A percentile compares a stretch with the other conserved stretches of the same genome.
Conservation (phyloP, 2,329 filamentous ascomycete genomes). For the Allantophomopsis cytisporea region DNA sequence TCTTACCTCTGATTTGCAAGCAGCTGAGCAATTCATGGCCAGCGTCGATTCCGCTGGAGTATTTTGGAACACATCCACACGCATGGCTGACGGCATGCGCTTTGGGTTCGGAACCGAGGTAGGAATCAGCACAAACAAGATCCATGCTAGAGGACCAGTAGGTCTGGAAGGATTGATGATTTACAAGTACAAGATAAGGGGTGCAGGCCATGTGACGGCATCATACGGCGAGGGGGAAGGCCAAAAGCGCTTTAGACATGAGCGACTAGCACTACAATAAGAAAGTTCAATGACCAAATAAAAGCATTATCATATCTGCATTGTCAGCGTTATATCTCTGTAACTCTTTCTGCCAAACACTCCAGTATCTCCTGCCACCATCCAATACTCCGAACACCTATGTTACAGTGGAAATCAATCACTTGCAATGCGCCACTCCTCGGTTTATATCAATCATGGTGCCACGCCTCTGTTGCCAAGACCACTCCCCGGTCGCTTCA, state of each 20-base stretch:
- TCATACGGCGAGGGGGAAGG: slow-evolving; percentile 57
- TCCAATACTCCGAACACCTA: no score
- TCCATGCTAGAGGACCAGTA: slow-evolving; percentile 85
- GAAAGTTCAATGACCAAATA: background rate
- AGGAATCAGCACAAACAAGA: slow-evolving; percentile 97
- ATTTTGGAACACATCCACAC: slow-evolving; percentile 93
- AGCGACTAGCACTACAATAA: slow-evolving; percentile 22
- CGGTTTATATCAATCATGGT: no score
- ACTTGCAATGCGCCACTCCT: no score
- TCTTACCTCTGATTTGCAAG: slow-evolving; percentile 52
- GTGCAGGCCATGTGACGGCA: slow-evolving; percentile 67
- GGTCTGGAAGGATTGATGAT: slow-evolving; percentile 91
- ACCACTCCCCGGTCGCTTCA: no score
- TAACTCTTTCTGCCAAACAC: no score
- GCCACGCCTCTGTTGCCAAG: no score
- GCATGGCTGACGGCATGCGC: slow-evolving; percentile 92
- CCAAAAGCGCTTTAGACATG: slow-evolving; percentile 44
- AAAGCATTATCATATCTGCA: slow-evolving; percentile 1
- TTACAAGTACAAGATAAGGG: slow-evolving; percentile 89
- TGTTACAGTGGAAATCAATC: no score
- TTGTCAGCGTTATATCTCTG: no score
- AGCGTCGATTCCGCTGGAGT: slow-evolving; percentile 81
- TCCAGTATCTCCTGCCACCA: no score
- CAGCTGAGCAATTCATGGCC: slow-evolving; percentile 73
- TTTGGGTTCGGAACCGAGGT: slow-evolving; percentile 98